Base-by-base conservation (phyloP, 495 filamentous ascomycete species). In the Talaromyces trachyspermus region DNA sequence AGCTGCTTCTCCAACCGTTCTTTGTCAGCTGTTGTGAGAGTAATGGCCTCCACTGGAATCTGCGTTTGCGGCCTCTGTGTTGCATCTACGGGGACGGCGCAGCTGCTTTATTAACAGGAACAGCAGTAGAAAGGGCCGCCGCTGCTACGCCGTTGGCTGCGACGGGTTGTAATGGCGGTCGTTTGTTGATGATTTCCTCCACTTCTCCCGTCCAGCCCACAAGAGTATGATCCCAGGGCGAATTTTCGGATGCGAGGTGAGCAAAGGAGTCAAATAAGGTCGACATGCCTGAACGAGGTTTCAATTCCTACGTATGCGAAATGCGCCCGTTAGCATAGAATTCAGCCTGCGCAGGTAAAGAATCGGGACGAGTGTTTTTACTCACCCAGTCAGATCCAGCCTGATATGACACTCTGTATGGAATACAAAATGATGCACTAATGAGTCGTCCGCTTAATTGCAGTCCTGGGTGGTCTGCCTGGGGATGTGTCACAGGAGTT, bases 141-240 rank as follows among this genome's bases (percentile, higher is more conserved):
- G n/a, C n/a, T n/a, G n/a, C 64, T 15, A 46, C 47, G 7, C 56
- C 50, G 48, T 70, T 67, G 24, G 56, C 44, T 2, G 57, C 54
- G 30, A 66, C 56, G 38, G 58, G 62, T 35, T 71, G 67, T 15
- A 68, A 47, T 11, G 65, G 63, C 2, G 40, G 12, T 23, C 44
- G 20, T 14, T 46, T 45, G 20, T 78, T 69, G 11, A 65, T 33
- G 8, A 72, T 61, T 2, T 71, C 65, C 43, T 85, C 77, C 37
- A 96, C 85, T 61, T 96, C 89, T 25, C 90, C 90, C 2, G 90
- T 91, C 90, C 90, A 96, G 15, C 85, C 89, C 40, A 96, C 84
- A 1, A 95, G 71, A 0, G 83, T 88, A 66, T 94, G 89, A 54
- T 86, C 84, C 88, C 88, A 96, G 17, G 77, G 75, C 6, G 79